phyloP scores from a whole-genome alignment of 192 early-diverging fungal species.

The Diversispora eburnea region DNA sequence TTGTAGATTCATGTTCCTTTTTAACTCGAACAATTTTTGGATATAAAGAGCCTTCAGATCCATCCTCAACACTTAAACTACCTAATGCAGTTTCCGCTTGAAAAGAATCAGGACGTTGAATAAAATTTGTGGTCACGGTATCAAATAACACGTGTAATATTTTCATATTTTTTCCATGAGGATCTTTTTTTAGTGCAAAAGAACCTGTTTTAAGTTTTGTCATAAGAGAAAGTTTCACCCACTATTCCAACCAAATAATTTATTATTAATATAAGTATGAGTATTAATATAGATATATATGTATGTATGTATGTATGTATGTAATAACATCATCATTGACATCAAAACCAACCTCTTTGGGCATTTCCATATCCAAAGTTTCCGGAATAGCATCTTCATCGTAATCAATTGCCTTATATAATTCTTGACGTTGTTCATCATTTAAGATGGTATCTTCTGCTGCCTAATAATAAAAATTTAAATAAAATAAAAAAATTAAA shows the following conservation, averaged over 20 bases:
- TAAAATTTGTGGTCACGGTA: conserved; percentile 52
- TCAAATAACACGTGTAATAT: conserved; percentile 64
- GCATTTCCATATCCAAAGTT: conserved; percentile 56
- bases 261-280: too few relatives aligned
- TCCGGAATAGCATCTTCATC: conserved; percentile 66
- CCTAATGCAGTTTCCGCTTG: conserved; percentile 56
- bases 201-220: conserved; percentile 76
- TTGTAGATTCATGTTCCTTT: conserved; percentile 42
- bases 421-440: conserved; percentile 81
- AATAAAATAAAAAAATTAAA: background rate
- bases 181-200: conserved; percentile 66
- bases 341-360: conserved; percentile 51
- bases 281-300: too few relatives aligned
- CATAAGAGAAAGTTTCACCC: conserved; percentile 56
- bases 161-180: conserved; percentile 36
- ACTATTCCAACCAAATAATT: conserved; percentile 40
- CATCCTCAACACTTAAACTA: conserved; percentile 61
- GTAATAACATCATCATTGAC: too few relatives aligned
- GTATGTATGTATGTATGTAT: too few relatives aligned
- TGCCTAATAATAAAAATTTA: conserved; percentile 21
- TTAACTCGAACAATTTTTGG: conserved; percentile 56
- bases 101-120: conserved; percentile 54
- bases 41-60: conserved; percentile 51
- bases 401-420: conserved; percentile 94
- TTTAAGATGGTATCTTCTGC: conserved; percentile 54